These are phyloP conservation scores for Xanthoconium purpureum DNA, from an alignment of 768 basidiomycete species.

Conservation along the genomic window DNA sequence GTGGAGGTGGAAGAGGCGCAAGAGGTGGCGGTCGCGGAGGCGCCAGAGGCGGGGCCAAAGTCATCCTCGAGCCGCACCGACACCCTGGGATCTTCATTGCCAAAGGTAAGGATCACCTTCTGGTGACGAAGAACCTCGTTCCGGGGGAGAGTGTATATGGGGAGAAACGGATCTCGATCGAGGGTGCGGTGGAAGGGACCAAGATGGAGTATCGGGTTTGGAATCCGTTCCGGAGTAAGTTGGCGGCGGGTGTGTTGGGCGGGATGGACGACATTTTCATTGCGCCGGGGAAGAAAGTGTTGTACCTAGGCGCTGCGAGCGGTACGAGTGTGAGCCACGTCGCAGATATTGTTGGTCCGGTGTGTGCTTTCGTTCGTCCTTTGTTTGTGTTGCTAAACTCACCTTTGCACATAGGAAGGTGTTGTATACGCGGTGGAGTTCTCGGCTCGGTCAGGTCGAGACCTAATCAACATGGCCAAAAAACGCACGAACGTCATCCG, in stretches of 20 bases:
- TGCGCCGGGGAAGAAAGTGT: slow-evolving; percentile 89
- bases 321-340: slow-evolving; percentile 99
- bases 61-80: slow-evolving; percentile 91
- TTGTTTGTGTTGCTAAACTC: slow-evolving; percentile 3
- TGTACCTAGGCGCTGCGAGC: slow-evolving; percentile 97
- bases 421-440: slow-evolving; percentile 99
- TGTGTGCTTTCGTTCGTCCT: slow-evolving; percentile 36
- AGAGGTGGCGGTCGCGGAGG: slow-evolving; percentile 67
- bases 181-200: slow-evolving; percentile 66
- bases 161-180: slow-evolving; percentile 93
- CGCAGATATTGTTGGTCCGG: slow-evolving; percentile 96
- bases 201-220: slow-evolving; percentile 98
- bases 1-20: slow-evolving; percentile 49
- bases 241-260: slow-evolving; percentile 94
- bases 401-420: slow-evolving; percentile 63
- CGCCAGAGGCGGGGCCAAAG: slow-evolving; percentile 77
- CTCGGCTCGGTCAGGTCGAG: slow-evolving; percentile 93
- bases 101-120: slow-evolving; percentile 92
- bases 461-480: slow-evolving; percentile 98
- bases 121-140: slow-evolving; percentile 97
- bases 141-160: slow-evolving; percentile 98
- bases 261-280: slow-evolving; percentile 94
- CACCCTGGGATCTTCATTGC: slow-evolving; percentile 96
- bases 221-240: slow-evolving; percentile 98
- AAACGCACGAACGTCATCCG: slow-evolving; percentile 99